Base-by-base conservation (phyloP, 768 basidiomycete genomes). In the Boletus rufocinnamomeus region DNA sequence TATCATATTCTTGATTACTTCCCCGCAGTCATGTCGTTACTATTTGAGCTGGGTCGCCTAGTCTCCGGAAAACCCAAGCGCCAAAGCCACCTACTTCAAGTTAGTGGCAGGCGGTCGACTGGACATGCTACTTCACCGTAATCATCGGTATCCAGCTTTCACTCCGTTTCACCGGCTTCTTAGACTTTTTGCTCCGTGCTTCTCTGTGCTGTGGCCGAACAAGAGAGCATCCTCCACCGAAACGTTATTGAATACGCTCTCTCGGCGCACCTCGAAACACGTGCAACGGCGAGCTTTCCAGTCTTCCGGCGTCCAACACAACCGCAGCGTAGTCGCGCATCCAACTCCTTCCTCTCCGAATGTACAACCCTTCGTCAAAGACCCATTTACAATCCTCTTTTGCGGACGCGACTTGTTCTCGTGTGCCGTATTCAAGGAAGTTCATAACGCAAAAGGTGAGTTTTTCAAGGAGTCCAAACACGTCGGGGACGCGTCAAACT, bases 361-460 rank as follows among this genome's bases (percentile, higher is more conserved):
- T 46, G 32, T 6, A n/a, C 56, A 32, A 23, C 25, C 53, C 10
- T 28, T 50, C 21, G 51, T 49, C 46, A 63, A 54, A 41, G 69
- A 75, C 23, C 76, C 77, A 6, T 88, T 92, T 69, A 82, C 85
- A n/a, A 82, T 97, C 43, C 79, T 97, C 7, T 96, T 93, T 72
- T 83, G 93, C 69, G 95, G 95, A 51, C 88, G 92, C 19, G 94
- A 95, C 70, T 83, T 86, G 65, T 96, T 96, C 72, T 96, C 94
- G 2, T 89, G 88, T 67, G 73, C 76, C 8, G 85, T 93, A 3
- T 80, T 97, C 50, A 73, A 81, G 52, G 79, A 87, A 55, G 72
- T 96, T 2, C 75, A 88, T 56, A 66, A 74, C 17, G 87, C 89
- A 6, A 70, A 70, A 73, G 92, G 93, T 89, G 55, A 63, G 60